Percentiles rank a stretch among this genome's conserved stretches.
Evolutionary conservation across 148 eudicot genomes (phyloP).

Genomic region (Camellia japonica): DNA sequence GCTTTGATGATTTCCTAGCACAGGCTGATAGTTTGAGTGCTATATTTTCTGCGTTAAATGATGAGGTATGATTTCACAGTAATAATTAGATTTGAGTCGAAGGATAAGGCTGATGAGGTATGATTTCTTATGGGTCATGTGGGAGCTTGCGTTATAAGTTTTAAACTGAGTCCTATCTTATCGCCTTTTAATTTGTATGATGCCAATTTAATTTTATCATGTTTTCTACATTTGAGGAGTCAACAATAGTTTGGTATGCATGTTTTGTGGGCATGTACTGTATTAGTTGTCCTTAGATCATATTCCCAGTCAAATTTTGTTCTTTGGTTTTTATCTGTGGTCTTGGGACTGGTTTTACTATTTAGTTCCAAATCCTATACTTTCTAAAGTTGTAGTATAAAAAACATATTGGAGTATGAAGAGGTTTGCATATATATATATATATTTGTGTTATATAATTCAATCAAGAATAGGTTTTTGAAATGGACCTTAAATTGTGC

Average conservation of each 20-base stretch:
- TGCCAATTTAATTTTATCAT: not conserved
- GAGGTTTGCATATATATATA: too few relatives aligned
- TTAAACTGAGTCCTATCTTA: not conserved
- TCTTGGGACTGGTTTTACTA: not conserved
- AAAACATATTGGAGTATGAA: too few relatives aligned
- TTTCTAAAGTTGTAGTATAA: too few relatives aligned
- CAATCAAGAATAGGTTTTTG: too few relatives aligned
- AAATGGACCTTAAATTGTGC: too few relatives aligned
- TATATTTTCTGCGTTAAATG: constrained; percentile 92
- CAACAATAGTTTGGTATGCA: not conserved
- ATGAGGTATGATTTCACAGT: constrained; percentile 55
- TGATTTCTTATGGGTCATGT: too few relatives aligned
- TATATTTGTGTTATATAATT: not conserved
- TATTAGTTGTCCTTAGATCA: not conserved
- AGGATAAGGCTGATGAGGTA: constrained; percentile 11
- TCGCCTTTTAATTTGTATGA: not conserved
- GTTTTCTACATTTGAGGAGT: not conserved
- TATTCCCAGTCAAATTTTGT: not conserved
- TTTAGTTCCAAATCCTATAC: not conserved
- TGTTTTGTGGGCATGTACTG: not conserved
- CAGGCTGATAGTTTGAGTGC: constrained; percentile 96
- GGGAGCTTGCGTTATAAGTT: not conserved
- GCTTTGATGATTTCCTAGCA: constrained; percentile 89
- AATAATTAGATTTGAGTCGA: not conserved
- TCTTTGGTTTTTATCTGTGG: not conserved